Conservation (phyloP, 2,329 filamentous ascomycete species). For the Knoxdaviesia capensis region DNA sequence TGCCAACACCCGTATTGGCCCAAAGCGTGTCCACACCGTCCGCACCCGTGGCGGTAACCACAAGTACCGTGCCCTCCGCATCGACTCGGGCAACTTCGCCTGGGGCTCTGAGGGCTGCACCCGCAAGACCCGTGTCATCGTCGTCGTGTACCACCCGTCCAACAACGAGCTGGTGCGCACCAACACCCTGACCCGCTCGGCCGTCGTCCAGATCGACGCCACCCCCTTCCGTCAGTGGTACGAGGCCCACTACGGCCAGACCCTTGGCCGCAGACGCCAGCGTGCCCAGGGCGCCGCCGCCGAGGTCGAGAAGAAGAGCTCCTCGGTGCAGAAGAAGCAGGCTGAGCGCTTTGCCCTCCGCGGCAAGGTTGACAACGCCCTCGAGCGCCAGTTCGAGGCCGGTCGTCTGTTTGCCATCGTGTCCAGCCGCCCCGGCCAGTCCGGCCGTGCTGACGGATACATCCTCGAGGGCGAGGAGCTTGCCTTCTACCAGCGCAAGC, state of each 20-base stretch:
- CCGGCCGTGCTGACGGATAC: conserved; percentile 90
- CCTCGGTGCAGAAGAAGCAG: conserved; percentile 93
- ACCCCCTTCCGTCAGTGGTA: conserved; percentile 99
- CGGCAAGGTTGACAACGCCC: conserved; percentile 80
- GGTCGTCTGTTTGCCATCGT: conserved; percentile 92
- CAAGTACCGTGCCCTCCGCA: conserved; percentile 97
- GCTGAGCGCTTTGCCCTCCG: conserved; percentile 57
- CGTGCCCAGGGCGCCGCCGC: conserved; percentile 41
- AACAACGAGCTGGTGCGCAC: conserved; percentile 99
- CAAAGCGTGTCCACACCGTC: conserved; percentile 92
- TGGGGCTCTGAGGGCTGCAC: conserved; percentile 96
- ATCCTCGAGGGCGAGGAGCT: conserved; percentile 98
- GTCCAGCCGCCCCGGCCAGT: conserved; percentile 87
- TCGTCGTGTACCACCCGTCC: conserved; percentile 94
- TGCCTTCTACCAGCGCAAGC: conserved; percentile 99
- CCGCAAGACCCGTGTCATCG: conserved; percentile 98
- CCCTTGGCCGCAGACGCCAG: conserved; percentile 79
- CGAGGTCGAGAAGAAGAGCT: conserved; percentile 78
- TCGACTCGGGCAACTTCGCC: conserved; percentile 98
- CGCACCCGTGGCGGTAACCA: conserved; percentile 96
- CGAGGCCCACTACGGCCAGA: conserved; percentile 95
- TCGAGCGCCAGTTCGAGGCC: conserved; percentile 99
- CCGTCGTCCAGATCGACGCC: conserved; percentile 96
- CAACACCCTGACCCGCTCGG: conserved; percentile 98
- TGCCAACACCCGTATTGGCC: conserved; percentile 97